Conservation (phyloP, 1,284 basidiomycete genomes). For the Heterobasidion annosum region DNA sequence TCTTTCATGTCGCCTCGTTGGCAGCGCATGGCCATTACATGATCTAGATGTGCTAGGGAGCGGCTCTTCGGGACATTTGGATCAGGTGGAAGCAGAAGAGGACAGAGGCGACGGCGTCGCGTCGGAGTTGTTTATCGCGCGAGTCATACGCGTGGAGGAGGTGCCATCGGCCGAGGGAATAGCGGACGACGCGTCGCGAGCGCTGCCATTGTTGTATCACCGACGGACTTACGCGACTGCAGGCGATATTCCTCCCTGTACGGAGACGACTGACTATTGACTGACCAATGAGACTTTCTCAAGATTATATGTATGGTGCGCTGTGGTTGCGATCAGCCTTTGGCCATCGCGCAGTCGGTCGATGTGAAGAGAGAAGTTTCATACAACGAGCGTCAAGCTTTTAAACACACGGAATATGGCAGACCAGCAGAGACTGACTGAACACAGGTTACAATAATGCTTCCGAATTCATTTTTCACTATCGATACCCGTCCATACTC, state of each 20-base stretch:
- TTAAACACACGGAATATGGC: too few relatives aligned
- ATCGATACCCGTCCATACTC: too few relatives aligned
- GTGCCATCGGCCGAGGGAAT: slow-evolving; percentile 10
- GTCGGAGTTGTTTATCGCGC: slow-evolving; percentile 40
- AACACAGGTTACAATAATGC: too few relatives aligned
- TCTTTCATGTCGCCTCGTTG: slow-evolving; percentile 32
- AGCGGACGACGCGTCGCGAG: slow-evolving; percentile 13
- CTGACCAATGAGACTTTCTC: too few relatives aligned
- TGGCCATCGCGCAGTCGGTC: too few relatives aligned
- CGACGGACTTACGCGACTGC: slow-evolving; percentile 33
- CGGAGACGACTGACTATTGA: too few relatives aligned
- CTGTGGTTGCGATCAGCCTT: too few relatives aligned
- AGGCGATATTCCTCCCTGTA: slow-evolving; percentile 9
- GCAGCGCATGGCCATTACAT: slow-evolving; percentile 24
- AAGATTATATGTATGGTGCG: too few relatives aligned
- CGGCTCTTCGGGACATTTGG: slow-evolving; percentile 5
- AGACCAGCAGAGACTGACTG: too few relatives aligned
- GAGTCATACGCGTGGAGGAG: slow-evolving; percentile 35
- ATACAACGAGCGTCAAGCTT: too few relatives aligned
- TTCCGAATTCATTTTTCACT: too few relatives aligned
- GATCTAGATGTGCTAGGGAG: slow-evolving; percentile 17
- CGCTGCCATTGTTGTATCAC: slow-evolving; percentile 37
- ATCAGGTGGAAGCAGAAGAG: background rate
- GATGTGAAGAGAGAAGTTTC: too few relatives aligned
- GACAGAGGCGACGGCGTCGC: slow-evolving; percentile 18